Evolutionary conservation across 768 basidiomycete species (phyloP), one percentile per base, ranked within the genome.

Genomic region (Tricholoma sp.): DNA sequence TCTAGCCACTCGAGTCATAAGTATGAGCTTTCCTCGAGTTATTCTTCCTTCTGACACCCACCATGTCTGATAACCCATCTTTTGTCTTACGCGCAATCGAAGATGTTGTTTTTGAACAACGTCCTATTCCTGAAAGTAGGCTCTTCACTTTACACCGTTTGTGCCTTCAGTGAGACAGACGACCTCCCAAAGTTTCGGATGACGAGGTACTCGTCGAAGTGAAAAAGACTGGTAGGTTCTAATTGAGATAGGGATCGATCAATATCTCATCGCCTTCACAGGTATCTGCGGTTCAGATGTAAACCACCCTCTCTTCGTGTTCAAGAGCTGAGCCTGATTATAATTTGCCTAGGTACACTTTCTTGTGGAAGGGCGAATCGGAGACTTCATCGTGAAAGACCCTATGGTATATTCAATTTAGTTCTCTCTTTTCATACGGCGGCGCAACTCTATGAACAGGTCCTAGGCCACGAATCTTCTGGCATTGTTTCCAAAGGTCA

Each of bases 261-360:
- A 53, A 47, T 55, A 13, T 33, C 37, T 58, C 34, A 62, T 57
- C 18, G 56, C 31, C 41, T 24, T 51, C 15, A 39, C 45, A 91
- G 93, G 93, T 52, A 94, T 95, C 60, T 95, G 92, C 67, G 93
- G 93, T 36, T 93, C 91, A 57, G 93, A 96, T 79, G 89, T 89
- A 72, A 61, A 68, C 54, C 50, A 18, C 51, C 55, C 62, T 55
- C 13, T 44, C 7, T 56, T 59, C 48, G 32, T 47, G 15, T 55
- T 60, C 59, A 50, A 36, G 53, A 58, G 39, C 55, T 53, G 52
- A 61, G 58, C 54, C 47, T 54, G 55, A 50, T 42, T 3, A 13
- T 6, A 4, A 15, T 61, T 34, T 37, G 50, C 54, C 17, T 55
- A 92, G 85, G 84, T 91, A 12, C 90, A 92, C 66, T 94, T 86